Evolutionary conservation across 169 alveolate species (phyloP), one percentile per base, ranked within the genome.

Genomic region (Sarcocystis neurona): DNA sequence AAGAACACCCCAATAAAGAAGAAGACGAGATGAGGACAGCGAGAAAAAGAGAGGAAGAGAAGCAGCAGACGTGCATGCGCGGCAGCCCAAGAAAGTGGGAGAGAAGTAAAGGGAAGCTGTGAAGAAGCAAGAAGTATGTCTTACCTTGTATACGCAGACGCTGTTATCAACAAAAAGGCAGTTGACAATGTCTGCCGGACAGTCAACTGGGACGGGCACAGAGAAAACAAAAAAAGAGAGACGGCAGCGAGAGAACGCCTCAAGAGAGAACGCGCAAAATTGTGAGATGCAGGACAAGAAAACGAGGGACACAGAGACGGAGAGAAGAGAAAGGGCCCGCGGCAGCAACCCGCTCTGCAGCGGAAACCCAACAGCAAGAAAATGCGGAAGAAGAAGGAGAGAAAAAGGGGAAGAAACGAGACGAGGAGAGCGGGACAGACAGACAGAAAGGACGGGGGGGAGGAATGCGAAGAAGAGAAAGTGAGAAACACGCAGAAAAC

Each of bases 71-170:
- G 70, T 58, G 70, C 23, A 58, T 58, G 70, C 70, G 34, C 23
- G n/a, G n/a, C 23, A 58, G n/a, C n/a, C 70, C n/a, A 27, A 27
- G 23, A 58, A 58, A 58, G n/a, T 27, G n/a, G 70, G n/a, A 58
- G n/a, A 27, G 23, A 58, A 27, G 23, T 58, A 27, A 27, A 27
- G 70, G n/a, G 23, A 58, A 58, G n/a, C 70, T 27, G n/a, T 58
- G 23, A 27, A n/a, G n/a, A n/a, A n/a, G n/a, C n/a, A n/a, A n/a
- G n/a, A 72, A 15, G 41, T 72, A 32, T 30, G 30, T 8, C 82
- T 39, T 60, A 88, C 92, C 88, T 88, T 88, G 63, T 88, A 88
- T 6, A 88, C 60, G 44, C 92, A 88, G 48, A 88, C 92, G 53
- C 72, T 88, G 63, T 88, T 88, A 58, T 79, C 88, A 2, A 88